A percentile compares a stretch with the other conserved stretches of the same genome.
Conservation (phyloP, 2,329 filamentous ascomycete genomes). For the Cladosporium phlei region DNA sequence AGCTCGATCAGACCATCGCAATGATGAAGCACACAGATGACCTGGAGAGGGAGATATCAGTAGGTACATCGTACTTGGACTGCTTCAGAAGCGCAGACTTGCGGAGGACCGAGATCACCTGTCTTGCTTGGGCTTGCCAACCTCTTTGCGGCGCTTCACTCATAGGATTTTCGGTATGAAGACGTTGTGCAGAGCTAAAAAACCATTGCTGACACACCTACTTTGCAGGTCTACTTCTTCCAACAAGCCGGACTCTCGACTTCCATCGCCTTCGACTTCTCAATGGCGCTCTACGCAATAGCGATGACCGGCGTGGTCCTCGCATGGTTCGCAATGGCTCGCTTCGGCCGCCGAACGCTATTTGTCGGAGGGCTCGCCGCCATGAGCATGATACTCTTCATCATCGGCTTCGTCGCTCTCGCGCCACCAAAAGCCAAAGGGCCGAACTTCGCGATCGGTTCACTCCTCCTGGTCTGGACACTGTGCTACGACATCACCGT, state of each 20-base stretch:
- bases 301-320: conserved; percentile 30
- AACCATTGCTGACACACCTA: background rate
- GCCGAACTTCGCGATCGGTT: conserved; percentile 22
- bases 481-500: conserved; percentile 81
- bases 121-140: conserved; percentile 30
- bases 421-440: conserved; percentile 7
- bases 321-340: conserved; percentile 32
- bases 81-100: conserved; percentile 41
- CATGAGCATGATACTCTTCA: conserved; percentile 19
- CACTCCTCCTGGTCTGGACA: conserved; percentile 59
- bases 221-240: conserved; percentile 36
- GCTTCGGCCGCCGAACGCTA: conserved; percentile 33
- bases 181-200: too few species aligned
- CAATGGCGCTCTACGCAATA: conserved; percentile 23
- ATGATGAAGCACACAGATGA: conserved; percentile 36
- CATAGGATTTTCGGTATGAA: conserved; percentile 30
- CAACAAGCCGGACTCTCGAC: conserved; percentile 32
- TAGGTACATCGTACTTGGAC: conserved; percentile 31
- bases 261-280: conserved; percentile 18
- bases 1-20: conserved; percentile 25
- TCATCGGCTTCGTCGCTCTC: conserved; percentile 24
- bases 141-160: conserved; percentile 31
- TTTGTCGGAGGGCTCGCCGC: conserved; percentile 28
- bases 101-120: conserved; percentile 33
- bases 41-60: conserved; percentile 25